These are phyloP conservation scores for Penicillium freii DNA, from an alignment of 2,329 filamentous ascomycete genomes.

Conservation along the genomic window DNA sequence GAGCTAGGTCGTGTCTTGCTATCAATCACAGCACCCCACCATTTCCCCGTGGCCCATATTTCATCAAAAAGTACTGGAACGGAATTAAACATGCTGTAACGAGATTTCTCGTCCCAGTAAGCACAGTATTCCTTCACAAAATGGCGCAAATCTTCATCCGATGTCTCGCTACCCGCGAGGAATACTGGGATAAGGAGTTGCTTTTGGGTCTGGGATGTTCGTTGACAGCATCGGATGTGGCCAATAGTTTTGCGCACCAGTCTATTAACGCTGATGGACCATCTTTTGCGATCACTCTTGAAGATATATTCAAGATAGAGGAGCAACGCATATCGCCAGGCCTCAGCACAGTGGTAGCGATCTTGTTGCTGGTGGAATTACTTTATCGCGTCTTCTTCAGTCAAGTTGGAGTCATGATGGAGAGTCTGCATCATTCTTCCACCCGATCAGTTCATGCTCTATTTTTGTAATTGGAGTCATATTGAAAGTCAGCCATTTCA, in stretches of 20 bases:
- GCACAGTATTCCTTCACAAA: slow-evolving; percentile 30
- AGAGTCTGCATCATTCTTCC: background rate
- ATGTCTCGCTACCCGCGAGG: slow-evolving; percentile 34
- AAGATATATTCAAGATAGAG: slow-evolving; percentile 36
- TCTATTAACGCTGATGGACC: slow-evolving; percentile 14
- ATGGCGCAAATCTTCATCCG: slow-evolving; percentile 17
- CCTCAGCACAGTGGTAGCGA: slow-evolving; percentile 36
- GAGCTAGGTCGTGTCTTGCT: slow-evolving; percentile 6
- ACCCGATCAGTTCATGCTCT: slow-evolving; percentile 8
- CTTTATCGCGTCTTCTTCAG: slow-evolving; percentile 16
- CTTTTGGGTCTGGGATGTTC: slow-evolving; percentile 34
- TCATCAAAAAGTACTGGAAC: slow-evolving; percentile 20
- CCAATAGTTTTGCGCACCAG: slow-evolving; percentile 32
- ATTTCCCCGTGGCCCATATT: slow-evolving; percentile 16
- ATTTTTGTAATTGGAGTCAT: slow-evolving; percentile 24
- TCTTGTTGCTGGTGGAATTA: slow-evolving; percentile 22
- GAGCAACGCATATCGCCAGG: slow-evolving; percentile 35
- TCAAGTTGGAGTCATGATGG: background rate
- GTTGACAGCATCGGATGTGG: slow-evolving; percentile 31
- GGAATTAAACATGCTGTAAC: slow-evolving; percentile 35
- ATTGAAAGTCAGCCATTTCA: slow-evolving; percentile 31
- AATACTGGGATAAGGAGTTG: slow-evolving; percentile 41
- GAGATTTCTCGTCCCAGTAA: slow-evolving; percentile 33
- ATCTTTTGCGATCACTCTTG: slow-evolving; percentile 16
- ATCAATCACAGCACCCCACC: slow-evolving; percentile 24